Base-by-base conservation (phyloP, 306 rosid species). In the Lablab purpureus region DNA sequence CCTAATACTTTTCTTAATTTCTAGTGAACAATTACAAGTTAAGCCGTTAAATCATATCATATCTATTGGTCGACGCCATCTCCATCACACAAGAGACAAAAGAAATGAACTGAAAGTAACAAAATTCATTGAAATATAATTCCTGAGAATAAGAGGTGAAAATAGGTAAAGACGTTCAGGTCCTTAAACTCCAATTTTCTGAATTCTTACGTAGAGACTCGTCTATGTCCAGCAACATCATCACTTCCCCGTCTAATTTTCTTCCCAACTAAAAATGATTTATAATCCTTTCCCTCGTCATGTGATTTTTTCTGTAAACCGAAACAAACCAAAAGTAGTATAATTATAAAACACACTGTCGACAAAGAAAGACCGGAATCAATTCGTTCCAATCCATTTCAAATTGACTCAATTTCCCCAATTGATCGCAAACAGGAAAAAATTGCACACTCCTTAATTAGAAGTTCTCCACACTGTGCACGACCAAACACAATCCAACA, bases 331-430 rank as follows among this genome's bases (percentile, higher is more conserved):
- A 40, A 54, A 14, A 67, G 59, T 46, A n/a, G 49, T 14, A 11
- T 19, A 43, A 56, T 14, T 17, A 32, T 21, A 74, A 54, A 36
- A 23, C 28, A 67, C 58, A 68, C 11, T 3, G 30, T 64, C 23
- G 49, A 71, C 11, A 40, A 25, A 40, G 45, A 63, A 71, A 51
- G 8, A 56, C 6, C 22, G 9, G 36, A 52, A 72, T 71, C 50
- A 56, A 69, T 47, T 41, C 49, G 69, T 73, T 62, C 18, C 50
- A 23, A 67, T 14, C 3, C 54, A 49, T 30, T 28, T 64, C 27
- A 23, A 71, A 52, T 54, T 41, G 74, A 76, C 59, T 70, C 72
- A 74, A 72, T 75, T 9, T 18, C 17, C 51, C 49, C 58, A 23
- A 65, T 66, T 34, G 10, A 71, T 18, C 37, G 6, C 21, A 7